A percentile compares a stretch with the other conserved stretches of the same genome.
Conservation (phyloP, 495 filamentous ascomycete genomes). For the Talaromyces liani region DNA sequence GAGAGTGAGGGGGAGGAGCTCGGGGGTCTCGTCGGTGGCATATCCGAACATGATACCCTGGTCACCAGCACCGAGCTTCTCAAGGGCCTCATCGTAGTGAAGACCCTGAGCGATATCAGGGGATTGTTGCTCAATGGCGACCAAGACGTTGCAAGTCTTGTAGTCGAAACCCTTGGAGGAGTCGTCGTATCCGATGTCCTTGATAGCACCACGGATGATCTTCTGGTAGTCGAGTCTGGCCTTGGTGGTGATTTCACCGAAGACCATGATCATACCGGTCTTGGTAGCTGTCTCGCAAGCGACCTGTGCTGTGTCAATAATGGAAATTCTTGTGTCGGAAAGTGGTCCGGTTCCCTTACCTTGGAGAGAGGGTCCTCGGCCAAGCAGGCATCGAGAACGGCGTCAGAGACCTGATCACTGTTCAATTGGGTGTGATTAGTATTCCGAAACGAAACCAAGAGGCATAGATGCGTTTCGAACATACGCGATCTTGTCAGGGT, state of each 20-base stretch:
- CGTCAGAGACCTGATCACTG: constrained; percentile 95
- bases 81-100: constrained; percentile 90
- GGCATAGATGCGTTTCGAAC: constrained; percentile 17
- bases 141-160: constrained; percentile 98
- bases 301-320: constrained; percentile 34
- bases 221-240: constrained; percentile 94
- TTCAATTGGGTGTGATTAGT: constrained; percentile 4
- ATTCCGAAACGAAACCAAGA: background rate
- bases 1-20: constrained; percentile 89
- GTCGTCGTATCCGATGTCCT: constrained; percentile 97
- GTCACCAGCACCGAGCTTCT: constrained; percentile 97
- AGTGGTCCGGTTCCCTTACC: constrained; percentile 28
- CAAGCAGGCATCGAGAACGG: constrained; percentile 96
- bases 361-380: constrained; percentile 92
- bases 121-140: constrained; percentile 98
- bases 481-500: constrained; percentile 94
- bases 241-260: constrained; percentile 98
- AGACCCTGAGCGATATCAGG: constrained; percentile 98
- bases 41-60: constrained; percentile 99
- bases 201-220: constrained; percentile 89
- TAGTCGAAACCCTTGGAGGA: constrained; percentile 99
- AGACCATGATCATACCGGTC: constrained; percentile 99
- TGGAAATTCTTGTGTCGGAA: background rate
- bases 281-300: constrained; percentile 99
- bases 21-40: constrained; percentile 97